Percentiles rank a stretch among this genome's conserved stretches.
These are phyloP conservation scores for Sicyos edulis DNA, from an alignment of 306 rosid genomes.

Conservation along the genomic window DNA sequence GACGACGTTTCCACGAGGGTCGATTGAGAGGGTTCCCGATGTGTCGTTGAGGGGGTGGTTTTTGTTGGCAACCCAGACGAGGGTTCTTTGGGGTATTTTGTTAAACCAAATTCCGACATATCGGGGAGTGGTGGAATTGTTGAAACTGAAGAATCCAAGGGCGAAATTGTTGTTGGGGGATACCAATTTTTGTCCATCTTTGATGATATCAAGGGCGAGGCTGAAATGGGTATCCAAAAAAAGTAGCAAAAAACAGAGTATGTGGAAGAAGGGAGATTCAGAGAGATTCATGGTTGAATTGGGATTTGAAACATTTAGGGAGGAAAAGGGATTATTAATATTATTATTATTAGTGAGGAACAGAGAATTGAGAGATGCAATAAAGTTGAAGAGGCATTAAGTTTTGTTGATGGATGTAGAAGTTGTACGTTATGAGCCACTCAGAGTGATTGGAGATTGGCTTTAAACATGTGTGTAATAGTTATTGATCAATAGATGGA, in stretches of 20 bases:
- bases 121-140: conserved; percentile 28
- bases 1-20: conserved; percentile 9
- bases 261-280: not conserved
- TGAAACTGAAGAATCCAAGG: conserved; percentile 59
- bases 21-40: conserved; percentile 32
- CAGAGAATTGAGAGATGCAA: no score
- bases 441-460: no score
- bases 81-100: conserved; percentile 29
- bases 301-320: no score
- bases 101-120: conserved; percentile 57
- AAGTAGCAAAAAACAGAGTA: not conserved
- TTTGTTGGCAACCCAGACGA: conserved; percentile 72
- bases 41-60: conserved; percentile 26
- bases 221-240: not conserved
- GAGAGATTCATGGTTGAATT: no score
- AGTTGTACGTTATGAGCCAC: no score
- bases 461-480: no score
- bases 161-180: conserved; percentile 40
- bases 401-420: no score
- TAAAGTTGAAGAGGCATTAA: no score
- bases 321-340: no score
- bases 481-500: no score
- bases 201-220: not conserved
- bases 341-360: no score
- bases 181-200: not conserved